Evolutionary conservation across 2,329 filamentous ascomycete genomes (phyloP), one percentile per base, ranked within the genome.

Genomic region (Curvularia lunata): DNA sequence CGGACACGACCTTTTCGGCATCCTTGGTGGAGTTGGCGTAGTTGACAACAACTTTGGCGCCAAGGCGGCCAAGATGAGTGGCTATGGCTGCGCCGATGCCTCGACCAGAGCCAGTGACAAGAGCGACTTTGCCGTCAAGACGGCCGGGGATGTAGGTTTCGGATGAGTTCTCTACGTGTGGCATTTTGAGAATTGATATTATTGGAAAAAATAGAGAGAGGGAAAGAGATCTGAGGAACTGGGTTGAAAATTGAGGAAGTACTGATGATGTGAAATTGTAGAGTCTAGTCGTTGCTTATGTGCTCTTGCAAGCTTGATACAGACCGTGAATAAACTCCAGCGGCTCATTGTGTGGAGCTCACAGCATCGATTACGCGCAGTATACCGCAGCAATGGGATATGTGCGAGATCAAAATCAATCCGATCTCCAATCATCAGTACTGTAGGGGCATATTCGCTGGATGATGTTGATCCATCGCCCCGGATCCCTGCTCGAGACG

Each of bases 81-180:
- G 86, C 86, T 43, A 87, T 86, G 48, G 85, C 85, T 48, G 79
- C 77, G 46, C 86, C 87, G 66, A 89, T 89, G 52, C 87, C 87
- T 38, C 85, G 85, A 46, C 85, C 84, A 45, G 83, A 65, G 43
- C 69, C 86, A 10, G 87, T 89, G 73, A 89, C 80, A 54, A 89
- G 79, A 48, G 86, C 75, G 76, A 81, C 78, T 67, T 81, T 80
- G 70, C 75, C 75, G 62, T 80, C 76, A 73, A 79, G 63, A 75
- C 49, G 48, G 18, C 19, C n/a, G 13, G 48, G 48, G 28, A 51
- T 32, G 19, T 51, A 50, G 8, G 48, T 41, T 16, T 19, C 34
- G 12, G 37, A 19, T n/a, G 8, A 10, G 25, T 9, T 46, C 5
- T 30, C 37, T 8, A 41, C 18, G 37, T 41, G 37, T 21, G 37